phyloP scores from a whole-genome alignment of 2,329 filamentous ascomycete species.

The Pseudopithomyces maydicus region DNA sequence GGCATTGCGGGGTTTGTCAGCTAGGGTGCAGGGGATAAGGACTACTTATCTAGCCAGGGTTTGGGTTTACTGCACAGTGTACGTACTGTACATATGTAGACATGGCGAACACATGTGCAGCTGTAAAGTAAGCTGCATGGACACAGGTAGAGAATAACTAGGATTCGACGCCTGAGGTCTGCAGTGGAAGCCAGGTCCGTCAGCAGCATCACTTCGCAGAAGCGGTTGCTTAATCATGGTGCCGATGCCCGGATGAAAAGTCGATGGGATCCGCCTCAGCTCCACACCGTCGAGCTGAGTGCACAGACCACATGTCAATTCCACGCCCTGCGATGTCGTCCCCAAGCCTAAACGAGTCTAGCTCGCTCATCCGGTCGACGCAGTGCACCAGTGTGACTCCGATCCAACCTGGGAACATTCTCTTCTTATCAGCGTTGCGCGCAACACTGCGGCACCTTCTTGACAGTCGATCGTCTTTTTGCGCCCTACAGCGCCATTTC shows the following conservation, averaged over 20 bases:
- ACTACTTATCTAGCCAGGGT: too few relatives aligned
- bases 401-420: not conserved
- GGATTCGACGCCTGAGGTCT: too few relatives aligned
- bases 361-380: not conserved
- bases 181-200: too few relatives aligned
- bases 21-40: slow-evolving; percentile 7
- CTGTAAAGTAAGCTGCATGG: too few relatives aligned
- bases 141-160: too few relatives aligned
- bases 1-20: slow-evolving; percentile 26
- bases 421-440: slow-evolving; percentile 3
- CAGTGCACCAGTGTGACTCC: slow-evolving; percentile 6
- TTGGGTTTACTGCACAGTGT: too few relatives aligned
- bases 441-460: not conserved
- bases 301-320: slow-evolving; percentile 9
- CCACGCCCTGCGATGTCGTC: slow-evolving; percentile 7
- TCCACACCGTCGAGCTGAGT: not conserved
- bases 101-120: too few relatives aligned
- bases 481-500: slow-evolving; percentile 1
- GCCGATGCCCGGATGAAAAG: not conserved
- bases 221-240: too few relatives aligned
- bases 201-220: too few relatives aligned
- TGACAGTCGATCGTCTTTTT: not conserved
- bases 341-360: not conserved
- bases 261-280: not conserved
- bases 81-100: too few relatives aligned